Evolutionary conservation across 805 yeast species (phyloP).

Genomic region (Metschnikowia noctiluminum): DNA sequence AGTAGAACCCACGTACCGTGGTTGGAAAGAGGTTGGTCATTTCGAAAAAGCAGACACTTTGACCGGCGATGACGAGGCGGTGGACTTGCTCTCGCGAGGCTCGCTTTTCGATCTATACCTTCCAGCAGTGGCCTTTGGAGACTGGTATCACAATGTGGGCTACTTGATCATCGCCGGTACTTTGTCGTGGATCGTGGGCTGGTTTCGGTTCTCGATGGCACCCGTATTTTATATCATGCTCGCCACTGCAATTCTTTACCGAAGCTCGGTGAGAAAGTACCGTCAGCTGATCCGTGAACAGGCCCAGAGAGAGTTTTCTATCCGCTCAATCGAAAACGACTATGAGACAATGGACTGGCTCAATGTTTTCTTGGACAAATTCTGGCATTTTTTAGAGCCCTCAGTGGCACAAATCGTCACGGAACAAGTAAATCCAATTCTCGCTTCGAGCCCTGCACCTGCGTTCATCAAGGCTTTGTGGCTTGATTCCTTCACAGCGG

Average conservation of each 20-base stretch:
- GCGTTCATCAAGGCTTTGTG: constrained; percentile 78
- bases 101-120: constrained; percentile 73
- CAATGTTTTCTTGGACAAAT: constrained; percentile 82
- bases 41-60: constrained; percentile 71
- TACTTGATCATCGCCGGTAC: constrained; percentile 63
- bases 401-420: constrained; percentile 80
- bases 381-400: constrained; percentile 92
- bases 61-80: constrained; percentile 64
- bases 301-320: constrained; percentile 82
- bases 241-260: constrained; percentile 63
- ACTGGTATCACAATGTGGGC: constrained; percentile 93
- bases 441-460: constrained; percentile 78
- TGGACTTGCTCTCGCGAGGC: constrained; percentile 65
- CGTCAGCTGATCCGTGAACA: constrained; percentile 71
- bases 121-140: constrained; percentile 80
- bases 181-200: constrained; percentile 76
- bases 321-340: constrained; percentile 78
- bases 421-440: constrained; percentile 77
- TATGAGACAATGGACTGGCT: constrained; percentile 96
- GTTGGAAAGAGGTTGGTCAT: constrained; percentile 93
- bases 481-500: constrained; percentile 86
- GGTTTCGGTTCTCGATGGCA: constrained; percentile 71
- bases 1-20: constrained; percentile 69
- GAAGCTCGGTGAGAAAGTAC: constrained; percentile 80
- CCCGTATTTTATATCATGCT: constrained; percentile 74